These are phyloP conservation scores for Vaccinium corymbosum DNA, from an alignment of 148 eudicot species.

Conservation along the genomic window DNA sequence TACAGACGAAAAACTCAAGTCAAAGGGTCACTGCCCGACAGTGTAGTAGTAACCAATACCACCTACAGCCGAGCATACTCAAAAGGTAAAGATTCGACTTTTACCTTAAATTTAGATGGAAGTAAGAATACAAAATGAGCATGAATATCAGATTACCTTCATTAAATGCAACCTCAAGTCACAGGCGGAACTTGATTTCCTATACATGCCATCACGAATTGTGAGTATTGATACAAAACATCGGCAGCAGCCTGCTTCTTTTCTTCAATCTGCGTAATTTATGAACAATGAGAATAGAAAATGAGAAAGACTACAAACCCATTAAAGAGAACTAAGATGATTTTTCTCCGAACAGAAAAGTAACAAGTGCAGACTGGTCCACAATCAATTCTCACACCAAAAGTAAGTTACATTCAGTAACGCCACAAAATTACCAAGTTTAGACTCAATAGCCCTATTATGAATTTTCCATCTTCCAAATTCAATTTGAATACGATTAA, in stretches of 20 bases:
- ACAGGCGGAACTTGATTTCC: constrained; percentile 73
- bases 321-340: background rate
- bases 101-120: background rate
- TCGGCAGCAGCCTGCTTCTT: constrained; percentile 87
- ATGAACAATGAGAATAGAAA: background rate
- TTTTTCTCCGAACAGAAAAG: background rate
- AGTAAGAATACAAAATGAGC: no score
- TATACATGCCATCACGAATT: constrained; percentile 60
- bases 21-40: background rate
- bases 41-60: background rate
- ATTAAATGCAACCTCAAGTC: constrained; percentile 16
- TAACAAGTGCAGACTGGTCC: background rate
- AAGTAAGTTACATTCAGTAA: background rate
- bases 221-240: constrained; percentile 69
- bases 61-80: background rate
- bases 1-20: background rate
- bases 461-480: background rate
- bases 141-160: no score
- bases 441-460: background rate
- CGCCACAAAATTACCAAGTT: background rate
- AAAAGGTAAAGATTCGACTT: background rate
- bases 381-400: background rate
- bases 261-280: constrained; percentile 51
- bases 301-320: background rate
- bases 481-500: background rate